Percentiles rank a stretch among this genome's conserved stretches.
Conservation (phyloP, 495 filamentous ascomycete species). For the Talaromyces ruber region DNA sequence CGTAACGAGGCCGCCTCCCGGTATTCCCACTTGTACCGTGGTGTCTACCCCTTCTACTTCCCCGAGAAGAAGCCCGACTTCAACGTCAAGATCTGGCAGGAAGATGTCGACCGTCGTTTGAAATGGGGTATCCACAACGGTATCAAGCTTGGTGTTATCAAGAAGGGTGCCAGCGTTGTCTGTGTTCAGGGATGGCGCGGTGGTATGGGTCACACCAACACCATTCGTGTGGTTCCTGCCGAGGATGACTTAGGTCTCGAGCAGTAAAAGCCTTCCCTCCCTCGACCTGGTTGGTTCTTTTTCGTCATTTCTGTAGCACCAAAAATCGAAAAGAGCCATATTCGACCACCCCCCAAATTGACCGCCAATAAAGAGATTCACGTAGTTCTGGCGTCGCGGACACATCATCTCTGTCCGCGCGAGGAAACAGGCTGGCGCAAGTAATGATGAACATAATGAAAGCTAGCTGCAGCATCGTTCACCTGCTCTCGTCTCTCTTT, state of each 20-base stretch:
- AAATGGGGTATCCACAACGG: conserved; percentile 89
- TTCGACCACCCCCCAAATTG: neutral
- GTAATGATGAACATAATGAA: neutral
- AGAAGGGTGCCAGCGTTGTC: conserved; percentile 75
- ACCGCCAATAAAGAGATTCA: neutral
- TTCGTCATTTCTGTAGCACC: neutral
- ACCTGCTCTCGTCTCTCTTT: neutral
- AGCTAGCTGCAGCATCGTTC: neutral
- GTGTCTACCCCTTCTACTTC: conserved; percentile 96
- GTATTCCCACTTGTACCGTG: conserved; percentile 93
- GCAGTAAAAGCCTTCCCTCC: conserved; percentile 21
- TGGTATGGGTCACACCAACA: conserved; percentile 97
- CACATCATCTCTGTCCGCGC: neutral
- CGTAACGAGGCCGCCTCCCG: conserved; percentile 73
- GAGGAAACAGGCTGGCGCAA: neutral
- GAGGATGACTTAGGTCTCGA: conserved; percentile 52
- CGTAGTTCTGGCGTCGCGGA: neutral
- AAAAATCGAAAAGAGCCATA: neutral
- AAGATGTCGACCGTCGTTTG: conserved; percentile 93
- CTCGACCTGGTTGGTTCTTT: neutral
- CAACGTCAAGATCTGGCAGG: conserved; percentile 81
- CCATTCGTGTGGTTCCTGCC: conserved; percentile 63
- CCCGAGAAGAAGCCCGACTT: conserved; percentile 91
- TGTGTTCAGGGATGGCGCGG: conserved; percentile 98
- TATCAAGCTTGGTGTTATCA: conserved; percentile 73